Conservation (phyloP, 2,329 filamentous ascomycete species). For the Endothia cerciana region DNA sequence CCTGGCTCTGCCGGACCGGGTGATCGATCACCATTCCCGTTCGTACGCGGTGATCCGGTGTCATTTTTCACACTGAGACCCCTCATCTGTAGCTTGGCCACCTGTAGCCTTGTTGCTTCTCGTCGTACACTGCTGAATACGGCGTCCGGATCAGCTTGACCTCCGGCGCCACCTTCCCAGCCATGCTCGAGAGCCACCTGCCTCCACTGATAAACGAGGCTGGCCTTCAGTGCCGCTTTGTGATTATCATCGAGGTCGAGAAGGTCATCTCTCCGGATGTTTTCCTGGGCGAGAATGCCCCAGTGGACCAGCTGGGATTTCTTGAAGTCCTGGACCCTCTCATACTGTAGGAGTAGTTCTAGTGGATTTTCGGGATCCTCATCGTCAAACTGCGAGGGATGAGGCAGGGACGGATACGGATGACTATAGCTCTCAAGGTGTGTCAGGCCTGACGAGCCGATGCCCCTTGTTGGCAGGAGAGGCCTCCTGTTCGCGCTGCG, state of each 20-base stretch:
- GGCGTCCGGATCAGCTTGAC: neutral
- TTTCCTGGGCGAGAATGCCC: neutral
- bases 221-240: neutral
- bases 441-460: neutral
- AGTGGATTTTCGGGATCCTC: neutral
- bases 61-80: neutral
- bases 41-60: too few relatives aligned
- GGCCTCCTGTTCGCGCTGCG: neutral
- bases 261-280: neutral
- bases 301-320: neutral
- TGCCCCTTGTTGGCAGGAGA: neutral
- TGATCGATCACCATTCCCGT: neutral
- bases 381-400: neutral
- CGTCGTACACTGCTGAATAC: neutral
- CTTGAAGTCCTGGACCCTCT: neutral
- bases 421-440: neutral
- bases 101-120: neutral
- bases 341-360: neutral
- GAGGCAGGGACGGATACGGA: neutral
- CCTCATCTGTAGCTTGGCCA: neutral
- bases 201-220: neutral
- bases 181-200: neutral
- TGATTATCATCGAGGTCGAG: neutral
- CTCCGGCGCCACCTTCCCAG: neutral
- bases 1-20: neutral